Percentiles rank a stretch among this genome's conserved stretches.
These are phyloP conservation scores for Teratosphaeria pseudoeucalypti DNA, from an alignment of 2,329 filamentous ascomycete species.

Conservation along the genomic window DNA sequence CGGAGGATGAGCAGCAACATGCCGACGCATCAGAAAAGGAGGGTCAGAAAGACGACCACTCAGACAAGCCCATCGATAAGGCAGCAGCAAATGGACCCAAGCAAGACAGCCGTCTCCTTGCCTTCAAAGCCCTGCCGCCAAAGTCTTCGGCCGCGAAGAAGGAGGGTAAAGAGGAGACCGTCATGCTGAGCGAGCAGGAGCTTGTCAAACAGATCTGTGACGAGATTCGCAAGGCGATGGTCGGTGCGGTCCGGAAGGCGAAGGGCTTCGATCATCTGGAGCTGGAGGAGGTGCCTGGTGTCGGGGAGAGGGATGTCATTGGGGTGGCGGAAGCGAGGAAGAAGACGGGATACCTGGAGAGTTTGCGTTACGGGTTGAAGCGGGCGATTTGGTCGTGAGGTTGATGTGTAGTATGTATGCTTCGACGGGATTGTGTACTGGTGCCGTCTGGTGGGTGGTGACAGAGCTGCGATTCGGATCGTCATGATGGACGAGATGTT, in stretches of 20 bases:
- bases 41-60: conserved; percentile 15
- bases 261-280: conserved; percentile 17
- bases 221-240: conserved; percentile 60
- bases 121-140: conserved; percentile 47
- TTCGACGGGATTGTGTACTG: too few relatives aligned
- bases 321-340: conserved; percentile 73
- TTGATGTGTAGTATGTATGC: not conserved
- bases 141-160: conserved; percentile 29
- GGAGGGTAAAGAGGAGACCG: conserved; percentile 20
- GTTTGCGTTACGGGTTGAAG: conserved; percentile 81
- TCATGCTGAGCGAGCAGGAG: conserved; percentile 37
- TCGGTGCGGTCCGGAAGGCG: conserved; percentile 34
- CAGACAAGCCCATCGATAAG: conserved; percentile 10
- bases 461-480: too few relatives aligned
- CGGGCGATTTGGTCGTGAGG: conserved; percentile 71
- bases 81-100: not conserved
- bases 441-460: too few relatives aligned
- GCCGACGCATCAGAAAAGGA: conserved; percentile 10
- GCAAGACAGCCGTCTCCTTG: conserved; percentile 31
- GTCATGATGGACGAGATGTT: too few relatives aligned
- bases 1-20: conserved; percentile 17
- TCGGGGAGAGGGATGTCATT: conserved; percentile 62
- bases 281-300: conserved; percentile 16
- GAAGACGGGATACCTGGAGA: conserved; percentile 77
- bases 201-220: conserved; percentile 56